Base-by-base conservation (phyloP, 306 rosid species). In the Vigna hirtella region DNA sequence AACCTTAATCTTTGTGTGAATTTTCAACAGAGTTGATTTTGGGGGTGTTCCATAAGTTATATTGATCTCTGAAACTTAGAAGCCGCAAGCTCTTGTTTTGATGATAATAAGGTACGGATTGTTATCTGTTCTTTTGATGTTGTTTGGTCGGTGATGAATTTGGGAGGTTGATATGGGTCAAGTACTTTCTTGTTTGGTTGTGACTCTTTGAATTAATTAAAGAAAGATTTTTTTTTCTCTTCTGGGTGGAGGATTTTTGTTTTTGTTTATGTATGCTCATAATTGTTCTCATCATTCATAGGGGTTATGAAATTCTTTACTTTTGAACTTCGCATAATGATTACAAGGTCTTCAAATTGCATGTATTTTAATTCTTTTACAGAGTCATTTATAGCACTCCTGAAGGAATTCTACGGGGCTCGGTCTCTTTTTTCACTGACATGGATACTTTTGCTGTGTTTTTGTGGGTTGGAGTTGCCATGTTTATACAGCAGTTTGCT, bases 51-150 rank as follows among this genome's bases (percentile, higher is more conserved):
- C 30, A 67, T 67, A 38, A 52, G 65, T 52, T 79, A 48, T 72
- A 45, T 78, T 79, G 81, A 83, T 77, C 76, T 61, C 56, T 65
- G 81, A 69, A 68, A 80, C 81, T 83, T 62, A 72, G 71, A 80
- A 80, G 87, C 59, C 75, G 70, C 79, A 66, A 83, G 78, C 84
- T 82, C 82, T 83, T 77, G 82, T 83, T 73, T 86, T 78, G 83
- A 86, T 86, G 89, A 73, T 77, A 67, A 67, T 50, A 80, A 86
- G 85, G 85, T 86, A 81, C 49, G 49, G 28, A 67, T 79, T 47
- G 48, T 74, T 30, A 40, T 40, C 47, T 40, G 51, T 76, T 79
- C 38, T 43, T 66, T 82, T 71, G 3, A 26, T 74, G 8, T 70
- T 79, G 45, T 76, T 59, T 72, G 45, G 58, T 72, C 50, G 85